Conservation (phyloP, 2,329 filamentous ascomycete genomes). For the Phyllachora maydis region DNA sequence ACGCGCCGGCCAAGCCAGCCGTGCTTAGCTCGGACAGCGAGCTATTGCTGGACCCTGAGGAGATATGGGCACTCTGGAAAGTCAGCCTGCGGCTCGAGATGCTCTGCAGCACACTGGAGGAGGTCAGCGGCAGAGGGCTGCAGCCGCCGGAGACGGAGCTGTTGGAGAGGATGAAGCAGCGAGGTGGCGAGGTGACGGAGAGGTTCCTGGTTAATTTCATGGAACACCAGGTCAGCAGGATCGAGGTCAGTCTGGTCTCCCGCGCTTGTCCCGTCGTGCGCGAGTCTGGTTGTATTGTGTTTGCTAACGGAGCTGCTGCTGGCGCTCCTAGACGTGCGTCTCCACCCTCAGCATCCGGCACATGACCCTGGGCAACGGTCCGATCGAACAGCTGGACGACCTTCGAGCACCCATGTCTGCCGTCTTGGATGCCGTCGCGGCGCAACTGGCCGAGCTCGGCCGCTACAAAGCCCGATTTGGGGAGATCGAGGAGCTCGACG, state of each 20-base stretch:
- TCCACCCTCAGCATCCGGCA: slow-evolving; percentile 64
- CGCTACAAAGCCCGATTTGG: slow-evolving; percentile 34
- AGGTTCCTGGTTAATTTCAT: slow-evolving; percentile 73
- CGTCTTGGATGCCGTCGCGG: slow-evolving; percentile 40
- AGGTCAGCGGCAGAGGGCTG: slow-evolving; percentile 36
- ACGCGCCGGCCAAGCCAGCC: slow-evolving; percentile 23
- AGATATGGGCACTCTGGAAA: slow-evolving; percentile 79
- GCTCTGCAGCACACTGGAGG: slow-evolving; percentile 77
- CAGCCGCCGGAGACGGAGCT: slow-evolving; percentile 69
- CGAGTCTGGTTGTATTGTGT: no score
- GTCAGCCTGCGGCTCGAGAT: slow-evolving; percentile 80
- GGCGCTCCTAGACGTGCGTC: slow-evolving; percentile 53
- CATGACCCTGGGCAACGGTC: slow-evolving; percentile 48
- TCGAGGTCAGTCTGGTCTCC: slow-evolving; percentile 53
- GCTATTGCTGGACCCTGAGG: slow-evolving; percentile 58
- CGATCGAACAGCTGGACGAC: slow-evolving; percentile 42
- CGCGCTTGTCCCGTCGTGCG: no score
- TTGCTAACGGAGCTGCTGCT: slow-evolving; percentile 1
- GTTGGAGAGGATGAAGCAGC: slow-evolving; percentile 43
- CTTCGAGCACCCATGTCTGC: slow-evolving; percentile 61
- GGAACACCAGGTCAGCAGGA: slow-evolving; percentile 85
- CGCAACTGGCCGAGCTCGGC: slow-evolving; percentile 42
- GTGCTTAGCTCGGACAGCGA: slow-evolving; percentile 30
- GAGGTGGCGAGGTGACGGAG: slow-evolving; percentile 75
- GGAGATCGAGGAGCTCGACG: slow-evolving; percentile 14